A percentile compares a stretch with the other conserved stretches of the same genome.
These are phyloP conservation scores for Geranomyces michiganensis DNA, from an alignment of 192 early-diverging fungal species.

Conservation along the genomic window DNA sequence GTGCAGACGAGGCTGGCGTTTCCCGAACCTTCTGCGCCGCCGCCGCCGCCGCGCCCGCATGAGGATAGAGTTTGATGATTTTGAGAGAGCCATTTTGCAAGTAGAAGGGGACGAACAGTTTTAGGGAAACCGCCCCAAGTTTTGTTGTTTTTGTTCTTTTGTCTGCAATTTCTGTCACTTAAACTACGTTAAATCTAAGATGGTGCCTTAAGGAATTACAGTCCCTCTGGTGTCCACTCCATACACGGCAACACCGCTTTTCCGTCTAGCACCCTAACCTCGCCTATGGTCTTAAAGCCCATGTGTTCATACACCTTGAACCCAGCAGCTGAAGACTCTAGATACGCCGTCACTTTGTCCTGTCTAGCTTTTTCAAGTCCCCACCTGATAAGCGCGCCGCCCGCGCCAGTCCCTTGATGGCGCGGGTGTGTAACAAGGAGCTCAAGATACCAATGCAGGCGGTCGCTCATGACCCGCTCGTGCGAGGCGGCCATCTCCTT, in stretches of 20 bases:
- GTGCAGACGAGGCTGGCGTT: too few species aligned
- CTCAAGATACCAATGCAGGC: background rate
- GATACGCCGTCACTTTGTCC: constrained; percentile 7
- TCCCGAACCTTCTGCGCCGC: too few species aligned
- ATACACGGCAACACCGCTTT: background rate
- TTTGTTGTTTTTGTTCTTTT: too few species aligned
- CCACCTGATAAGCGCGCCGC: background rate
- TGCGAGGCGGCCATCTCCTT: constrained; percentile 1
- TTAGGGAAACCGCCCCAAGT: too few species aligned
- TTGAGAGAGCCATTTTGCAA: too few species aligned
- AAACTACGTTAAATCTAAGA: too few species aligned
- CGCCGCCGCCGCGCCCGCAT: too few species aligned
- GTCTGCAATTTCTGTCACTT: too few species aligned
- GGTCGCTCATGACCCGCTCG: background rate
- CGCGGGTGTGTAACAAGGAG: constrained; percentile 8
- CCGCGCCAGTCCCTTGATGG: constrained; percentile 1
- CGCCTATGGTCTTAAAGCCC: background rate
- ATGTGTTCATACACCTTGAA: background rate
- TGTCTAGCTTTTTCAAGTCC: background rate
- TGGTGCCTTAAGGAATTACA: too few species aligned
- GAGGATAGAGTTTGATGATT: too few species aligned
- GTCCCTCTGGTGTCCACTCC: background rate
- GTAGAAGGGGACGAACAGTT: too few species aligned
- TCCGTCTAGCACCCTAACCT: background rate
- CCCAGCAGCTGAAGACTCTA: constrained; percentile 1